A percentile compares a stretch with the other conserved stretches of the same genome.
Evolutionary conservation across 2,329 filamentous ascomycete species (phyloP).

Genomic region (Sarocladiaceae sp.): DNA sequence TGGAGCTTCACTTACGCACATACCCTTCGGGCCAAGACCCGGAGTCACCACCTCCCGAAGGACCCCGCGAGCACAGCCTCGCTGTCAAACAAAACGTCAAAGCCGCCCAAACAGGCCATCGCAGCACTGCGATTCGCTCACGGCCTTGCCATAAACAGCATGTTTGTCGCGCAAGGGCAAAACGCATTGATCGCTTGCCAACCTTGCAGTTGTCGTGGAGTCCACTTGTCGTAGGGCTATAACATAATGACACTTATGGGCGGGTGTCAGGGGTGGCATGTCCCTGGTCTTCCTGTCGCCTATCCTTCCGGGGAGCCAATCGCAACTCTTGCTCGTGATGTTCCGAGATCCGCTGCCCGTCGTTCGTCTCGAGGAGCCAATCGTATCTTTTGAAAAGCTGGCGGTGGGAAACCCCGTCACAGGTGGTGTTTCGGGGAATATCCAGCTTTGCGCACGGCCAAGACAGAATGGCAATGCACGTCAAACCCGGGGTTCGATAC

Average conservation of each 20-base stretch:
- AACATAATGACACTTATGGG: not conserved
- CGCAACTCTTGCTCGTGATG: not conserved
- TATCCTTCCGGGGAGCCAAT: not conserved
- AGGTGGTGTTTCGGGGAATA: conserved; percentile 6
- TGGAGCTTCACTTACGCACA: not conserved
- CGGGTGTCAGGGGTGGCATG: too few species aligned
- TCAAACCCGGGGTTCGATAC: not conserved
- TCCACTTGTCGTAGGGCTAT: too few species aligned
- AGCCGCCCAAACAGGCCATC: not conserved
- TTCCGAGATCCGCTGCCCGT: conserved; percentile 3
- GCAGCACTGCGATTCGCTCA: not conserved
- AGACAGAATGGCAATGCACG: too few species aligned
- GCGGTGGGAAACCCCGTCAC: not conserved
- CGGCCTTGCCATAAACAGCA: not conserved
- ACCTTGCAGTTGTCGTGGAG: too few species aligned
- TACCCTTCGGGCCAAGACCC: not conserved
- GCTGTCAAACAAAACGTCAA: conserved; percentile 4
- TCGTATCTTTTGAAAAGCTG: not conserved
- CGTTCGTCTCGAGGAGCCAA: conserved; percentile 4
- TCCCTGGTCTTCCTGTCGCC: too few species aligned
- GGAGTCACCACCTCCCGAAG: conserved; percentile 1
- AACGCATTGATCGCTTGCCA: conserved; percentile 5
- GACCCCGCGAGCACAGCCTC: conserved; percentile 2
- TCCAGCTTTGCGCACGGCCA: too few species aligned
- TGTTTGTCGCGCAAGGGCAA: not conserved